Evolutionary conservation across 768 basidiomycete species (phyloP).

Genomic region (Fistulinella prunicolor): DNA sequence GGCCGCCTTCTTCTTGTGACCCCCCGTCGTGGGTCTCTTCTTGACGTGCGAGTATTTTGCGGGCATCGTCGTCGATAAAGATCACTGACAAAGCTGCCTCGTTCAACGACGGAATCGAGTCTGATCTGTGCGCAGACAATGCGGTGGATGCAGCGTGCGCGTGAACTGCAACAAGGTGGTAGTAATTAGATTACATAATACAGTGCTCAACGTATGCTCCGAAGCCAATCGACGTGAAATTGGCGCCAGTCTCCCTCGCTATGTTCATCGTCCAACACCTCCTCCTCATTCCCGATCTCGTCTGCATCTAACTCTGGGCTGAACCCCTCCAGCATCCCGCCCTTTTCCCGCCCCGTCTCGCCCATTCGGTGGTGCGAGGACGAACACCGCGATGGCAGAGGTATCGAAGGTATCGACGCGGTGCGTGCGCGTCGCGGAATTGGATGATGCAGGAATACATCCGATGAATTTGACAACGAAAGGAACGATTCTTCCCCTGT

Average conservation of each 20-base stretch:
- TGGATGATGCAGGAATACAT: constrained; percentile 20
- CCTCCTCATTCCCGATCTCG: constrained; percentile 32
- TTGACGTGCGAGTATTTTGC: constrained; percentile 76
- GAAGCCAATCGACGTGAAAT: constrained; percentile 48
- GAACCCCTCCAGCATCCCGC: constrained; percentile 40
- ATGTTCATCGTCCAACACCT: constrained; percentile 23
- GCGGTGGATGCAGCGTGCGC: no score
- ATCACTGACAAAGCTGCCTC: constrained; percentile 2
- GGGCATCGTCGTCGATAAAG: constrained; percentile 44
- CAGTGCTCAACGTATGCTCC: constrained; percentile 3
- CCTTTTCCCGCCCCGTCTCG: constrained; percentile 30
- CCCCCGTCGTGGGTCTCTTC: constrained; percentile 50
- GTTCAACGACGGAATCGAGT: background rate
- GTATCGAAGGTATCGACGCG: constrained; percentile 31
- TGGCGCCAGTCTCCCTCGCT: constrained; percentile 47
- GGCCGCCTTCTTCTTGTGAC: constrained; percentile 42
- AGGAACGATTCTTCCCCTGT: constrained; percentile 44
- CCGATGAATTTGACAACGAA: constrained; percentile 37
- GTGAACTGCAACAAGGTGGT: no score
- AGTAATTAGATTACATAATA: constrained; percentile 19
- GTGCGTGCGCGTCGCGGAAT: constrained; percentile 27
- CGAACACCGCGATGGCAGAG: constrained; percentile 33
- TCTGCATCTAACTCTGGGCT: constrained; percentile 27
- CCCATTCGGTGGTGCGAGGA: constrained; percentile 27
- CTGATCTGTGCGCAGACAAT: constrained; percentile 19